Evolutionary conservation across 495 filamentous ascomycete species (phyloP).

Genomic region (Lepidopterella palustris): DNA sequence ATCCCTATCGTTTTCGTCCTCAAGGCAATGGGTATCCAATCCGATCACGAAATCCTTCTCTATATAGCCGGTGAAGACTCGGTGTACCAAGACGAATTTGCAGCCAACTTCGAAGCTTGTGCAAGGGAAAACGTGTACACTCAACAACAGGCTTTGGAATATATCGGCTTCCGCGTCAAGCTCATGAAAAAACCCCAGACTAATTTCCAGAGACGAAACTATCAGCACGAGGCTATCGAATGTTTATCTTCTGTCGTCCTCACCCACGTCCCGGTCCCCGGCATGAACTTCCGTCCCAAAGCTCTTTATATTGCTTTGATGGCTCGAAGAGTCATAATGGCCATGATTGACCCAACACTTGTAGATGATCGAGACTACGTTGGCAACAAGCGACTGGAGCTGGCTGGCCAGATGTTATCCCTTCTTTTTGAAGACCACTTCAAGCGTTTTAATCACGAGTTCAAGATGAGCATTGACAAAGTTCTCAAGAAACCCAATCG

Average conservation of each 20-base stretch:
- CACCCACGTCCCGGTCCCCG: conserved; percentile 83
- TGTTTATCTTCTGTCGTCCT: conserved; percentile 85
- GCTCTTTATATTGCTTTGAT: conserved; percentile 94
- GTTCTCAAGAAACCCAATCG: conserved; percentile 83
- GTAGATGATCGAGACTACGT: conserved; percentile 97
- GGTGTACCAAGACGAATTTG: conserved; percentile 85
- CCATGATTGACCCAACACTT: conserved; percentile 74
- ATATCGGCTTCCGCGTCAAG: conserved; percentile 76
- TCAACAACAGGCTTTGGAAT: conserved; percentile 91
- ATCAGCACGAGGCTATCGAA: conserved; percentile 83
- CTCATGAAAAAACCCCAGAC: conserved; percentile 61
- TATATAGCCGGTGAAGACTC: conserved; percentile 78
- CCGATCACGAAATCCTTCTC: conserved; percentile 87
- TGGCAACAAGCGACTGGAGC: conserved; percentile 90
- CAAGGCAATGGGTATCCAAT: conserved; percentile 88
- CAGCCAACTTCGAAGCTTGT: conserved; percentile 89
- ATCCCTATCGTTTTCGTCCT: conserved; percentile 87
- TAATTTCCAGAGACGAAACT: conserved; percentile 53
- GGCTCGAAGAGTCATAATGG: conserved; percentile 90
- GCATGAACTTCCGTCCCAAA: conserved; percentile 89
- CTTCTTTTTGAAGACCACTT: conserved; percentile 95
- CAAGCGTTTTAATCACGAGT: conserved; percentile 81
- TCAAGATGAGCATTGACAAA: conserved; percentile 89
- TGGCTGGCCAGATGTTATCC: conserved; percentile 91
- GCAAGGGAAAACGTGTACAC: conserved; percentile 74